phyloP scores from a whole-genome alignment of 257 asterid genomes.

The Buddleja alternifolia region DNA sequence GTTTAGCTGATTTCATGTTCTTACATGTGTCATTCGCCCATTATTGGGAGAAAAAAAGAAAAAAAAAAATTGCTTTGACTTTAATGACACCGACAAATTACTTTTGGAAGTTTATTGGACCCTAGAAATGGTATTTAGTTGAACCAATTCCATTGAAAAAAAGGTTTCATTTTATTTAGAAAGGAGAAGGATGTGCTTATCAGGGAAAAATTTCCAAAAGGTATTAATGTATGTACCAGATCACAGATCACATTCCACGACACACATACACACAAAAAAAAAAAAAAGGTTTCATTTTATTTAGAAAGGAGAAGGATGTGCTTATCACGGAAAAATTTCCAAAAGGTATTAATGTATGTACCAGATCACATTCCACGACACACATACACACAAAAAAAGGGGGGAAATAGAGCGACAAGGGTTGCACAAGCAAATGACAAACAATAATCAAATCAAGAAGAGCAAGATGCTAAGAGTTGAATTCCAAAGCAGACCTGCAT shows the following conservation, averaged over 20 bases:
- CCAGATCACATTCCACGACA: constrained; percentile 16
- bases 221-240: constrained; percentile 13
- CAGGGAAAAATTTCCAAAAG: not conserved
- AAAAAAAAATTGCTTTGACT: not conserved
- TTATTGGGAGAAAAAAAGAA: not conserved
- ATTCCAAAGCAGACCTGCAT: constrained; percentile 59
- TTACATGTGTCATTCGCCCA: not conserved
- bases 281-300: not conserved
- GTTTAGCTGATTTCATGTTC: not conserved
- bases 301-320: constrained; percentile 14
- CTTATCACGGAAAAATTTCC: not conserved
- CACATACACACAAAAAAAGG: too few relatives aligned
- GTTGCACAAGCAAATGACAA: constrained; percentile 25
- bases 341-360: constrained; percentile 1
- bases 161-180: not conserved
- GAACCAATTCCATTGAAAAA: not conserved
- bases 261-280: too few relatives aligned
- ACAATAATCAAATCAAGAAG: constrained; percentile 15
- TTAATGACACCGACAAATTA: constrained; percentile 5
- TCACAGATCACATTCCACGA: constrained; percentile 18
- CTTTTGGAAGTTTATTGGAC: constrained; percentile 3
- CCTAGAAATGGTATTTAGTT: constrained; percentile 3
- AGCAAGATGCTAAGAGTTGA: constrained; percentile 5
- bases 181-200: constrained; percentile 14
- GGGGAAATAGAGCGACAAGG: constrained; percentile 20